Evolutionary conservation across 1,139 yeast genomes (phyloP), one percentile per base, ranked within the genome.

Genomic region (Sugiyamaella xylanicola): DNA sequence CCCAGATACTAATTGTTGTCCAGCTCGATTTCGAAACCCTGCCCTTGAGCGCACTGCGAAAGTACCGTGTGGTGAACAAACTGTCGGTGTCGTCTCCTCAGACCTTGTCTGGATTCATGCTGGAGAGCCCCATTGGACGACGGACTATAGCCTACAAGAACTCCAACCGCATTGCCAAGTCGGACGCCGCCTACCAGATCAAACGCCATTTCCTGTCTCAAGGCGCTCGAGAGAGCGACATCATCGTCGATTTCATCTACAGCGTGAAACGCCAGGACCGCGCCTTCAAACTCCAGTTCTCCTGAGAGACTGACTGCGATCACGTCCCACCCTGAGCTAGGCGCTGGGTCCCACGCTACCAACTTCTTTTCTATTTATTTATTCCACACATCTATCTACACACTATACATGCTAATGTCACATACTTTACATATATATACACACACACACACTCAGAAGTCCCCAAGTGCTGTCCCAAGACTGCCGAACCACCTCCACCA

Each of bases 171-270:
- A 75, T 83, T 16, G 66, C 82, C 54, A 85, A 84, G 63, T 71
- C 71, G 13, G 88, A 84, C 62, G 74, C 83, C 47, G 85, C 88
- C 0, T 71, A 70, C 8, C 77, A 77, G 11, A 79, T 83, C 37
- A 83, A 84, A 69, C 80, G 78, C 56, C 95, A 89, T 68, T 87
- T 88, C 61, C 59, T 76, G 62, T 76, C 75, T 42, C 79, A 83
- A 54, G 80, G 81, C n/a, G 82, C 82, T 2, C 81, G 87, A 60
- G 96, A 89, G 65, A 84, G 85, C 61, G 96, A 89, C 65, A 81
- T 85, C 42, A 82, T 89, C 43, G 86, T 93, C 44, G 87, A 85
- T 63, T 89, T 89, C 65, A 75, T 89, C 56, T 89, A 89, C 71
- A 83, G 86, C 62, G 89, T 86, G 53, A 81, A 81, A 65, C 83